Evolutionary conservation across 768 basidiomycete species (phyloP).

Genomic region (Arthromyces matolae): DNA sequence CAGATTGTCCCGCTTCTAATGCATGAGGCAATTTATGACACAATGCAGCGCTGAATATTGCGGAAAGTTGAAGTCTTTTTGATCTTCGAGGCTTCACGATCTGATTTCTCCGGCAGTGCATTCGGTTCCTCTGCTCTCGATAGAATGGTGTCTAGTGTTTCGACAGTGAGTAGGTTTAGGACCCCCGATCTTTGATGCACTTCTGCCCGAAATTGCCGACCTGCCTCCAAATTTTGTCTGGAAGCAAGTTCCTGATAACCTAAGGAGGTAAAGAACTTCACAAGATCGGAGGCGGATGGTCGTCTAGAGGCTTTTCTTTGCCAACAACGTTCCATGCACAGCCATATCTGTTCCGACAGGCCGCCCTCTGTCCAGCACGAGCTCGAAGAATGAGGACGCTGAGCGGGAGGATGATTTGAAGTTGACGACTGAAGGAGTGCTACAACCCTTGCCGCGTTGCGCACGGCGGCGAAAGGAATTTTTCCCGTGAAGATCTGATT

Average conservation of each 20-base stretch:
- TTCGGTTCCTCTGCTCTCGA: too few relatives aligned
- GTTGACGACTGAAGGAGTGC: neutral
- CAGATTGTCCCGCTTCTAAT: too few relatives aligned
- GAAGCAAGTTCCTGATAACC: too few relatives aligned
- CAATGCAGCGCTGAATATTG: neutral
- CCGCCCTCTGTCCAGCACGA: neutral
- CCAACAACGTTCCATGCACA: conserved; percentile 4
- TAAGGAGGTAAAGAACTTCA: neutral
- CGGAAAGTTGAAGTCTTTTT: too few relatives aligned
- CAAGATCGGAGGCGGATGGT: neutral
- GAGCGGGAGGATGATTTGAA: neutral
- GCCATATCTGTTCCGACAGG: neutral
- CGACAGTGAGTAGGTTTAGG: too few relatives aligned
- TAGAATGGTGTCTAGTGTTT: too few relatives aligned
- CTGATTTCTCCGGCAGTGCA: too few relatives aligned
- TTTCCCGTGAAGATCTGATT: conserved; percentile 3
- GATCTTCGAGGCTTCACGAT: too few relatives aligned
- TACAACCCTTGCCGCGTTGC: neutral
- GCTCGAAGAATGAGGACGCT: neutral
- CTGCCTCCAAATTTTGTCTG: too few relatives aligned
- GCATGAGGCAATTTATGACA: neutral
- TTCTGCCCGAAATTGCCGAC: too few relatives aligned
- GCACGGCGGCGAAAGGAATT: neutral
- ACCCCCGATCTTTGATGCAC: too few relatives aligned
- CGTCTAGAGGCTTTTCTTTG: neutral